Evolutionary conservation across 768 basidiomycete species (phyloP).

Genomic region (Kwoniella sp.): DNA sequence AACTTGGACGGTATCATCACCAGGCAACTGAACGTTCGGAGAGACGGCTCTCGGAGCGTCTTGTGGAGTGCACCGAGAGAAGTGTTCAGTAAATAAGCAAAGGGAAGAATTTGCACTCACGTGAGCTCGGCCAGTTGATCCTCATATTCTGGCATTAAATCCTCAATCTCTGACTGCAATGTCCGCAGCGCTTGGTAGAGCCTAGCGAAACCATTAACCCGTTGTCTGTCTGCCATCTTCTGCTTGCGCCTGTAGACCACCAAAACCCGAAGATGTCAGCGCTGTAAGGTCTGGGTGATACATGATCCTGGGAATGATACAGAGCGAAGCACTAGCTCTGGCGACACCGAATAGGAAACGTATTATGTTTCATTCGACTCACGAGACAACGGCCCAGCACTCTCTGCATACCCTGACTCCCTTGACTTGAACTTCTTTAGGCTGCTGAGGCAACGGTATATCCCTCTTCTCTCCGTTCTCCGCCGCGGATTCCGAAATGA

Average conservation of each 20-base stretch:
- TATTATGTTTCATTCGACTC: conserved; percentile 56
- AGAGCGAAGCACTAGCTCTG: no score
- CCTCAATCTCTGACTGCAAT: conserved; percentile 88
- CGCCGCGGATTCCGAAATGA: not conserved
- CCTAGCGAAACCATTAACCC: conserved; percentile 66
- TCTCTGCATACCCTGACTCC: conserved; percentile 84
- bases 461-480: conserved; percentile 64
- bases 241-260: conserved; percentile 78
- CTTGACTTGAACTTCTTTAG: conserved; percentile 67
- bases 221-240: conserved; percentile 66
- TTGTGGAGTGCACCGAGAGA: no score
- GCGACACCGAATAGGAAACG: no score
- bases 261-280: no score
- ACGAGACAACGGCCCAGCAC: conserved; percentile 80
- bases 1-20: no score
- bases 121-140: conserved; percentile 74
- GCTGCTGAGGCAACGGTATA: conserved; percentile 55
- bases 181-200: conserved; percentile 74
- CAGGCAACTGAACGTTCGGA: no score
- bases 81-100: no score
- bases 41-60: no score
- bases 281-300: no score
- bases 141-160: conserved; percentile 80
- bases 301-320: no score
- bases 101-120: no score